phyloP scores from a whole-genome alignment of 768 basidiomycete species.

The Russula virescens region DNA sequence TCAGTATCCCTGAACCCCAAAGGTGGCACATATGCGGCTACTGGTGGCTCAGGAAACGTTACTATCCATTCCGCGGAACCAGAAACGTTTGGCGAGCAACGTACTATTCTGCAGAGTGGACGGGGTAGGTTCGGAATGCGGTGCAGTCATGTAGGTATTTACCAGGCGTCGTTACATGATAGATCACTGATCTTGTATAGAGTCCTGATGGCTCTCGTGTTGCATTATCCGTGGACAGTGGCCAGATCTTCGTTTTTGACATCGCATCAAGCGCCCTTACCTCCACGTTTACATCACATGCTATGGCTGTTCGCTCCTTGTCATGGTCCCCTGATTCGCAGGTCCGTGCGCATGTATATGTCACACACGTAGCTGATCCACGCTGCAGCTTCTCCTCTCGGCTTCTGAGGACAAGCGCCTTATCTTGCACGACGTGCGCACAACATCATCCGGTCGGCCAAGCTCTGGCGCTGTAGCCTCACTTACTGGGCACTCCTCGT shows the following conservation, averaged over 20 bases:
- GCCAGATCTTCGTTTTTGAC: constrained; percentile 87
- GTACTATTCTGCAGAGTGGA: constrained; percentile 55
- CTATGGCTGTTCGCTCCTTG: constrained; percentile 81
- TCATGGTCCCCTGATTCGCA: constrained; percentile 88
- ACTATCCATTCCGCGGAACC: constrained; percentile 64
- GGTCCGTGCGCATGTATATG: constrained; percentile 40
- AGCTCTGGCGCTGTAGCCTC: constrained; percentile 80
- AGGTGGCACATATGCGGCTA: constrained; percentile 67
- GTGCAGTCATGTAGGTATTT: constrained; percentile 57
- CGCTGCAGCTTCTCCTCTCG: constrained; percentile 67
- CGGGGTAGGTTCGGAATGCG: constrained; percentile 74
- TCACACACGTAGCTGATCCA: neutral
- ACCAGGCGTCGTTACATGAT: neutral
- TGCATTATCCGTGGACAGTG: constrained; percentile 77
- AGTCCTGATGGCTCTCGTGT: constrained; percentile 83
- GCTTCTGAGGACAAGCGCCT: constrained; percentile 92
- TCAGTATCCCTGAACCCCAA: constrained; percentile 76
- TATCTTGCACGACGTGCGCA: constrained; percentile 83
- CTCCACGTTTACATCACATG: constrained; percentile 79
- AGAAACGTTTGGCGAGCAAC: constrained; percentile 60
- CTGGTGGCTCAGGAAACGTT: constrained; percentile 66
- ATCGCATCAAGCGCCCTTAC: constrained; percentile 58
- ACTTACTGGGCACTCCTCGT: constrained; percentile 82
- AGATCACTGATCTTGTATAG: constrained; percentile 39
- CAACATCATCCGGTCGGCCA: constrained; percentile 48